Conservation (phyloP, 1,139 yeast species). For the Chernovozyma aurita region DNA sequence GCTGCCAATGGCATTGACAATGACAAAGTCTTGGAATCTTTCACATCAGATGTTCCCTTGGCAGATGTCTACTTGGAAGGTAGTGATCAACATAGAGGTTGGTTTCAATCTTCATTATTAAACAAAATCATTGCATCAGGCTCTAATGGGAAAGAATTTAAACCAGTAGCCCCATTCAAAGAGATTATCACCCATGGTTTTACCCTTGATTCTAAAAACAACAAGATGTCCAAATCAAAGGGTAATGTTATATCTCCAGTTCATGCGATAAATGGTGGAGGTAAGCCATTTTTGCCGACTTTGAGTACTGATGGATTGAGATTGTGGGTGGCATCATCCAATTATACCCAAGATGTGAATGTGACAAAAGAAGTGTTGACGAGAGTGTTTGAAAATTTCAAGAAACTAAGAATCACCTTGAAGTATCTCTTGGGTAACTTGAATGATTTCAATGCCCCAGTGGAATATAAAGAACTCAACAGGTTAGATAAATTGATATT, state of each 20-base stretch:
- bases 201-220: conserved; percentile 77
- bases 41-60: conserved; percentile 28
- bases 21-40: conserved; percentile 12
- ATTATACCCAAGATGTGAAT: conserved; percentile 75
- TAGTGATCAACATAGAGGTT: conserved; percentile 95
- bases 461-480: conserved; percentile 36
- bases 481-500: conserved; percentile 65
- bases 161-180: conserved; percentile 65
- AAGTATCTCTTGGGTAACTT: conserved; percentile 78
- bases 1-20: too few relatives aligned
- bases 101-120: conserved; percentile 93
- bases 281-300: conserved; percentile 52
- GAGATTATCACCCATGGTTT: conserved; percentile 90
- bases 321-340: conserved; percentile 86
- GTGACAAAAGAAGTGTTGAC: conserved; percentile 69
- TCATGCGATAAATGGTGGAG: conserved; percentile 64
- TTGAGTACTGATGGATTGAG: conserved; percentile 91
- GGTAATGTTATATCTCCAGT: conserved; percentile 78
- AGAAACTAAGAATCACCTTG: conserved; percentile 79
- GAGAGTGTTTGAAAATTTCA: conserved; percentile 75
- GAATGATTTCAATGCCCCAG: conserved; percentile 23
- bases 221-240: conserved; percentile 89
- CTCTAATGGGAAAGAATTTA: conserved; percentile 20
- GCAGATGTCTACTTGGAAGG: conserved; percentile 92
- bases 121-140: conserved; percentile 64